Evolutionary conservation across 2,329 filamentous ascomycete genomes (phyloP), one percentile per base, ranked within the genome.

Genomic region (Dryadomyces quercivorus): DNA sequence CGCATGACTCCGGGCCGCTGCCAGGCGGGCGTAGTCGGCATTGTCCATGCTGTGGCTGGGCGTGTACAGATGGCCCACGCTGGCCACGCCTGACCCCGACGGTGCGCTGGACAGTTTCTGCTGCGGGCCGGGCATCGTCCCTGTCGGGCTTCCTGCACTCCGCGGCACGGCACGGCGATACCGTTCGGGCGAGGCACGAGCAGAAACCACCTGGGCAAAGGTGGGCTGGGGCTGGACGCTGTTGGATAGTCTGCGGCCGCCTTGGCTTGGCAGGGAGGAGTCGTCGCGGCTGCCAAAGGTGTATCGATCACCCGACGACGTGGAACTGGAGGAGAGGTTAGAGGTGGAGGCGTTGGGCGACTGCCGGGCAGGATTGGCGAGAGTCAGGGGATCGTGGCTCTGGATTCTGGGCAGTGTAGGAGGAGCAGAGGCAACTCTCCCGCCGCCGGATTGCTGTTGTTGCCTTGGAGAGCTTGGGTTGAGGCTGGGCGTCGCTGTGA

Each of bases 101-200:
- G 75, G 70, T 22, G 67, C 63, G 21, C 72, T 70, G 40, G 74
- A 75, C 48, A 57, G 57, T 21, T 48, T 51, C 50, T 58, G 56
- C 8, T 59, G 53, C 45, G 56, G 56, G 3, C 20, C 21, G 20
- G 54, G 50, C 59, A 36, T 16, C 3, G 54, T 74, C 60, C 79
- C 78, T 56, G 77, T 74, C 54, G 75, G 20, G 9, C 34, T 48
- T 8, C 45, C 16, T 20, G 36, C 20, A 1, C 50, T 49, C 13
- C 55, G 40, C 3, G 51, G 51, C n/a, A 49, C 75, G 57, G 76
- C 68, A 51, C 90, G 84, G 62, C 90, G 80, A 66, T 96, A 96
- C 56, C 92, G 82, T 66, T 95, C 90, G 1, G 88, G 88, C 1
- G 86, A 82, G 21, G 83, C 74, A 63, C 89, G 90, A 48, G 74